Evolutionary conservation across 257 asterid species (phyloP), one percentile per base, ranked within the genome.

Genomic region (Buddleja alternifolia): DNA sequence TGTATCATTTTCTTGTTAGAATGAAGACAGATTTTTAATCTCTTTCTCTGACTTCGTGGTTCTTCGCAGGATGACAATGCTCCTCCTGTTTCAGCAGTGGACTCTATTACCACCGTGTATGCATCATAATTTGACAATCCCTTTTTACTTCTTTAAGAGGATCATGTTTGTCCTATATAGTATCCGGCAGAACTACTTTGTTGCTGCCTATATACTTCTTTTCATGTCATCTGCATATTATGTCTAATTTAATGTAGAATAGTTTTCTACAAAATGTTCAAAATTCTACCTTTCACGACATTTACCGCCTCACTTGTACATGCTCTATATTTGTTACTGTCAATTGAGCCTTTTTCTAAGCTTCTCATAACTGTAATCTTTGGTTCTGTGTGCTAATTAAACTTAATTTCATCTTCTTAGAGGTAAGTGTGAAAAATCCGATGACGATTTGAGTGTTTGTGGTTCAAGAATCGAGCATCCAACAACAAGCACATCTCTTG

Each of bases 11-110:
- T 67, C 45, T 65, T 47, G 46, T 29, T 60, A 14, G 50, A 71
- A 32, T 41, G 61, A 37, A 34, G 39, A 24, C 15, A 34, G 6
- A 29, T 57, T 34, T 55, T 39, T 50, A 3, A 58, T 52, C 55
- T 66, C 55, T 76, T 46, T 66, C 59, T 73, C 63, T 66, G 36
- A 80, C 53, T 63, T 61, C 48, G 53, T 41, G 10, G 70, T 78
- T 66, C 69, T 82, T 75, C 65, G 34, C 92, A 93, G 99, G 99
- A 86, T 48, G 96, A 87, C 48, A 83, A 76, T 76, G 78, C 78
- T 67, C 84, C 68, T 10, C 82, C 89, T 70, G 70, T 74, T 60
- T 66, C 87, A 46, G 73, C 85, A 20, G 75, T 78, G 25, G 88
- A 78, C 65, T 80, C 84, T 53, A 44, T 75, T 59, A 66, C 39